Evolutionary conservation across 331 rosid genomes (phyloP).

Genomic region (Acacia concinna): DNA sequence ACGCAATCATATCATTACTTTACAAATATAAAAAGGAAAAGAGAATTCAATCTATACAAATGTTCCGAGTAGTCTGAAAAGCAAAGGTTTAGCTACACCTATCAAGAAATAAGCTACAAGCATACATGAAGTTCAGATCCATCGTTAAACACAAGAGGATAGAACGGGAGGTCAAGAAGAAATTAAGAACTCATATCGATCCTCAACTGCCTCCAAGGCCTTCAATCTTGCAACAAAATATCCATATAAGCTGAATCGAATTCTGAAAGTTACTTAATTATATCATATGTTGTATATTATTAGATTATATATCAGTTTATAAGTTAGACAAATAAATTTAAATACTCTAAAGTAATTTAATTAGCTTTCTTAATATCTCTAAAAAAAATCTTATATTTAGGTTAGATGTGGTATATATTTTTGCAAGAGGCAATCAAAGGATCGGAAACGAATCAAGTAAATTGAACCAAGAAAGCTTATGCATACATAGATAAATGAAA

Average conservation of each 20-base stretch:
- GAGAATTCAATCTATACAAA: too few relatives aligned
- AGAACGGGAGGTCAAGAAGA: background rate
- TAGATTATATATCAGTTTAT: too few relatives aligned
- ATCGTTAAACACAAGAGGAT: background rate
- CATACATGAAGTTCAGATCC: background rate
- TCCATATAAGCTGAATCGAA: too few relatives aligned
- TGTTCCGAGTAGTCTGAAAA: background rate
- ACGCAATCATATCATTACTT: background rate
- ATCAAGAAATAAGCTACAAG: background rate
- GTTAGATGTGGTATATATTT: too few relatives aligned
- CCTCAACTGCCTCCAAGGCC: background rate
- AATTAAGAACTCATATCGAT: background rate
- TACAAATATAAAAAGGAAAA: too few relatives aligned
- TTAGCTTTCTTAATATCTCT: too few relatives aligned
- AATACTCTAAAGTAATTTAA: too few relatives aligned
- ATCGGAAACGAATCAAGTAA: background rate
- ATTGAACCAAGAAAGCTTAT: background rate
- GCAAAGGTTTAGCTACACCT: background rate
- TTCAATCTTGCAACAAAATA: background rate
- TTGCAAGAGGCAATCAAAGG: background rate
- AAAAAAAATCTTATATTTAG: too few relatives aligned
- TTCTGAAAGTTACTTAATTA: too few relatives aligned
- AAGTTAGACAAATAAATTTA: too few relatives aligned
- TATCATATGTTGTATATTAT: too few relatives aligned
- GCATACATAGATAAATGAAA: background rate